phyloP scores from a whole-genome alignment of 169 alveolate species.

The Plasmodium blacklocki region DNA sequence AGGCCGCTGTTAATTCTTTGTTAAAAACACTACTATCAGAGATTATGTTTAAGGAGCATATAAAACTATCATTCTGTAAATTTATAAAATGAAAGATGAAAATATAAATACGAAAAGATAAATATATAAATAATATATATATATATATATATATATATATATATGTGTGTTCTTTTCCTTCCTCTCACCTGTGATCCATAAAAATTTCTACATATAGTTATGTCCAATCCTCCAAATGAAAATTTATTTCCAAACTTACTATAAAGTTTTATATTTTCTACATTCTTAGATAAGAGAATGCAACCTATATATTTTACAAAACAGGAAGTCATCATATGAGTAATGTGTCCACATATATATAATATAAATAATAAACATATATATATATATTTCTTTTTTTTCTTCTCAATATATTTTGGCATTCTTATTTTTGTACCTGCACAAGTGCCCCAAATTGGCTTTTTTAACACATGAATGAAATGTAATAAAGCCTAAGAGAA shows the following conservation, averaged over 20 bases:
- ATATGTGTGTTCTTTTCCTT: not conserved
- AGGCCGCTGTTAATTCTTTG: constrained; percentile 34
- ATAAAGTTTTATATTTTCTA: constrained; percentile 22
- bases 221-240: constrained; percentile 67
- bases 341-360: constrained; percentile 3
- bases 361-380: not conserved
- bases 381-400: not conserved
- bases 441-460: constrained; percentile 75
- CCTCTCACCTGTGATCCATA: constrained; percentile 64
- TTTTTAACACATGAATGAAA: constrained; percentile 53
- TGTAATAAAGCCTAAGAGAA: constrained; percentile 36
- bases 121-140: too few relatives aligned
- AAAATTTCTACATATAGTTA: constrained; percentile 34
- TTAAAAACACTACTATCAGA: constrained; percentile 36
- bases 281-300: constrained; percentile 55
- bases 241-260: constrained; percentile 29
- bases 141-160: constrained; percentile 3
- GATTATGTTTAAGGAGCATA: constrained; percentile 45
- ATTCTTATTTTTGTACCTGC: constrained; percentile 23
- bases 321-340: not conserved
- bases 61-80: constrained; percentile 70
- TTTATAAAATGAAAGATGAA: not conserved
- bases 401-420: not conserved
- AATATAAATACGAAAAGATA: too few relatives aligned
- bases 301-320: constrained; percentile 18